phyloP scores from a whole-genome alignment of 345 rosid species.

The Dipteronia dyeriana region DNA sequence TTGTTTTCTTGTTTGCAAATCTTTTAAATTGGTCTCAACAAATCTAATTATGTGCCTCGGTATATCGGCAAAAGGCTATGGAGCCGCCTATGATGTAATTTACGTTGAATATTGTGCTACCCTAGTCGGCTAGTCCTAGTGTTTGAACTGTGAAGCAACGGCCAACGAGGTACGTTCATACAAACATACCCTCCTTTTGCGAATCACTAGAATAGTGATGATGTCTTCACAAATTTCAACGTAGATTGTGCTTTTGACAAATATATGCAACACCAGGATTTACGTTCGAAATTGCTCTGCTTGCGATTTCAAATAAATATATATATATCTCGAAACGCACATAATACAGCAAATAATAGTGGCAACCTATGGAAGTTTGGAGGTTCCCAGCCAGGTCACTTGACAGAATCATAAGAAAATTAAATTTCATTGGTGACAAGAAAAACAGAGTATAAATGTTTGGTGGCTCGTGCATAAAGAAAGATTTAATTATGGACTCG shows the following conservation, averaged over 20 bases:
- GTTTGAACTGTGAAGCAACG: not conserved
- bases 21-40: not conserved
- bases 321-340: not conserved
- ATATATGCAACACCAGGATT: slow-evolving; percentile 2
- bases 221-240: slow-evolving; percentile 7
- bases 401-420: not conserved
- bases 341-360: not conserved
- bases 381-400: not conserved
- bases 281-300: not conserved
- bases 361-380: not conserved
- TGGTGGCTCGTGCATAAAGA: not conserved
- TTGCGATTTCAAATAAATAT: not conserved
- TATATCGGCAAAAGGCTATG: too few species aligned
- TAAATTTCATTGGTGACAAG: not conserved
- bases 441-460: not conserved
- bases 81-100: slow-evolving; percentile 12
- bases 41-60: not conserved
- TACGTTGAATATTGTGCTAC: slow-evolving; percentile 17
- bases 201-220: not conserved
- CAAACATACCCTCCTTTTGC: not conserved
- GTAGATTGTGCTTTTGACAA: slow-evolving; percentile 7
- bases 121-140: slow-evolving; percentile 9
- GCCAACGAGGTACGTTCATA: too few species aligned
- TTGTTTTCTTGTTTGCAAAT: slow-evolving; percentile 7
- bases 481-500: not conserved